These are phyloP conservation scores for Uncinocarpus reesii DNA, from an alignment of 2,329 filamentous ascomycete species.

Conservation along the genomic window DNA sequence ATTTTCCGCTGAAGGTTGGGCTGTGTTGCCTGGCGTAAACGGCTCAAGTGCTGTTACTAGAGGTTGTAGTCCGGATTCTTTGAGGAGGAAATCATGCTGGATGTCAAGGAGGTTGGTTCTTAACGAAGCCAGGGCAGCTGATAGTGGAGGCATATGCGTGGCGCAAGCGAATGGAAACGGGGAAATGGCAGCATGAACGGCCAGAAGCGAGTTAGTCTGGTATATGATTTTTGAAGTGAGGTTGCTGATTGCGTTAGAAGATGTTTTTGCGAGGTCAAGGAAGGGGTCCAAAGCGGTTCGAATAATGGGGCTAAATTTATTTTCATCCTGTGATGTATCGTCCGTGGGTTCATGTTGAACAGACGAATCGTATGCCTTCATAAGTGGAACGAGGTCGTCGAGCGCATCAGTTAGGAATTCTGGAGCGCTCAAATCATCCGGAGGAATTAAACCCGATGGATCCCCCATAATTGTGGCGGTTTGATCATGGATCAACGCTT, in stretches of 20 bases:
- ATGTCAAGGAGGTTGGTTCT: conserved; percentile 50
- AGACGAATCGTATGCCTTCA: conserved; percentile 80
- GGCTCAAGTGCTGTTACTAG: conserved; percentile 51
- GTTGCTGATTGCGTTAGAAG: conserved; percentile 34
- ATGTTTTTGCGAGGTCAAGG: conserved; percentile 53
- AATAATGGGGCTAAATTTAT: conserved; percentile 65
- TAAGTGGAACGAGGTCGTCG: conserved; percentile 63
- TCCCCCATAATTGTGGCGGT: conserved; percentile 56
- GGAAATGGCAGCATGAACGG: conserved; percentile 30
- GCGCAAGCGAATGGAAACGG: conserved; percentile 52
- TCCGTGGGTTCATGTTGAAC: conserved; percentile 41
- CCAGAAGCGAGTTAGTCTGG: conserved; percentile 39
- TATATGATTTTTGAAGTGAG: conserved; percentile 40
- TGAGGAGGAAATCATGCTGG: conserved; percentile 63
- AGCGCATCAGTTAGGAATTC: conserved; percentile 72
- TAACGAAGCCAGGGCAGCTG: conserved; percentile 39
- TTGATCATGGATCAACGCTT: conserved; percentile 68
- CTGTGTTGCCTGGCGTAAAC: conserved; percentile 22
- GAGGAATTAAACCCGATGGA: conserved; percentile 57
- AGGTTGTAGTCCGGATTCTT: conserved; percentile 60
- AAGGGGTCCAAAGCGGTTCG: conserved; percentile 78
- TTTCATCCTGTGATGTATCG: conserved; percentile 47
- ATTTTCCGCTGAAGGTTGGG: conserved; percentile 4
- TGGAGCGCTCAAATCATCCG: conserved; percentile 65
- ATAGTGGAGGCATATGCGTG: conserved; percentile 48